phyloP scores from a whole-genome alignment of 108 stramenopile species.

The Schizochytrium sp. region DNA sequence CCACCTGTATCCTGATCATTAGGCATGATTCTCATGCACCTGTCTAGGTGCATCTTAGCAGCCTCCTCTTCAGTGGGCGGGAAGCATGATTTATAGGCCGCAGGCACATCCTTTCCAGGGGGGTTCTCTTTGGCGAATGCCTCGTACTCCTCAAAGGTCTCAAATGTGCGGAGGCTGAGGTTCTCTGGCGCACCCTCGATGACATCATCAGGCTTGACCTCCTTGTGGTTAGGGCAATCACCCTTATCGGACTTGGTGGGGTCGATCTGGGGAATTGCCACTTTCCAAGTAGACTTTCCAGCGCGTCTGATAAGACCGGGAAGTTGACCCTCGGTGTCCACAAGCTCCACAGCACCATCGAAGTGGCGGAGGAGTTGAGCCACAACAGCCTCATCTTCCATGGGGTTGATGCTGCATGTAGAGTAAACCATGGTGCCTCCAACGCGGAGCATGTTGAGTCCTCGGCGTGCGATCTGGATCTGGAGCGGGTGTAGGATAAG shows the following conservation, averaged over 20 bases:
- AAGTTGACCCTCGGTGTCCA: constrained; percentile 78
- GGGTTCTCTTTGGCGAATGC: neutral
- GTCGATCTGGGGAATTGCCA: neutral
- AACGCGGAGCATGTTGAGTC: constrained; percentile 71
- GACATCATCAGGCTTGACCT: neutral
- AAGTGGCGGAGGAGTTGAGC: constrained; percentile 73
- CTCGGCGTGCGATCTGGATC: constrained; percentile 72
- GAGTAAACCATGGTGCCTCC: constrained; percentile 94
- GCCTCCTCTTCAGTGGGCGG: constrained; percentile 88
- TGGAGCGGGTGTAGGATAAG: constrained; percentile 73
- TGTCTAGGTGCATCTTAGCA: constrained; percentile 80
- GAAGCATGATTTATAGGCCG: constrained; percentile 49
- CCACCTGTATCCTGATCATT: constrained; percentile 98
- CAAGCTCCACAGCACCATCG: constrained; percentile 78
- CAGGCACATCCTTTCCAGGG: neutral
- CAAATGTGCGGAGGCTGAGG: neutral
- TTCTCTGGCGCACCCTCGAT: constrained; percentile 45
- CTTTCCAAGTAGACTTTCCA: constrained; percentile 86
- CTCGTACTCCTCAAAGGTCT: neutral
- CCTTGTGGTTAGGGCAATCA: neutral
- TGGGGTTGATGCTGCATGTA: constrained; percentile 96
- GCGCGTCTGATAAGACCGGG: constrained; percentile 84
- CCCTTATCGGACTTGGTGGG: too few relatives aligned
- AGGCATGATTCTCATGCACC: constrained; percentile 91
- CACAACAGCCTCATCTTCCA: constrained; percentile 98